Base-by-base conservation (phyloP, 331 rosid genomes). In the Rosa hybrid region DNA sequence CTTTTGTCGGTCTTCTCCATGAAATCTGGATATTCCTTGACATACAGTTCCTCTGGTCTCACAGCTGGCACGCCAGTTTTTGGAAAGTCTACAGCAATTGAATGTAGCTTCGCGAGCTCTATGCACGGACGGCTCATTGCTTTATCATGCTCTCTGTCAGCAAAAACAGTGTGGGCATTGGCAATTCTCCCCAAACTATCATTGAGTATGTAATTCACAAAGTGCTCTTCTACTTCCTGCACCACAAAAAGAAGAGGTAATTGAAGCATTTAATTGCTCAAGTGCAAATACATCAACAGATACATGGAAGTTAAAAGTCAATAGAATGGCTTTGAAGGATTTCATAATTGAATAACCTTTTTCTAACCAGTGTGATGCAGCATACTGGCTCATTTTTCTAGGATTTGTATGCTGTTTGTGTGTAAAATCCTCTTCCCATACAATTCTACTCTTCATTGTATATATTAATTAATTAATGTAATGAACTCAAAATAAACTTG, bases 101-200 rank as follows among this genome's bases (percentile, higher is more conserved):
- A 95, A 72, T 90, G 89, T 45, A 91, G 83, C 80, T 62, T 78
- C 21, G 97, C 94, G 48, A 92, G 96, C 84, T 87, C 57, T 77
- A 85, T 0, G 74, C 98, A 94, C 25, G 82, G 83, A 12, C 12
- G 4, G 74, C 96, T 80, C 92, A 85, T 89, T 70, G 98, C 99
- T 86, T 91, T 90, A 4, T 0, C 0, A 30, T 25, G 56, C 62
- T 91, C 87, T 27, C 4, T 89, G 72, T 95, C 99, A 2, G 99
- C 99, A 75, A 84, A 87, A 27, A 59, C 98, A 3, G 93, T 95
- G 86, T 95, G 98, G 13, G 98, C 98, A 81, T 91, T 95, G 84
- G 98, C 90, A 86, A 94, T 92, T 75, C 88, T 89, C 63, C 99
- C 99, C 78, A 95, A 78, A 84, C 94, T 88, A 85, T 93, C 98